These are phyloP conservation scores for Westerdykella sp. DNA, from an alignment of 2,329 filamentous ascomycete species.

Conservation along the genomic window DNA sequence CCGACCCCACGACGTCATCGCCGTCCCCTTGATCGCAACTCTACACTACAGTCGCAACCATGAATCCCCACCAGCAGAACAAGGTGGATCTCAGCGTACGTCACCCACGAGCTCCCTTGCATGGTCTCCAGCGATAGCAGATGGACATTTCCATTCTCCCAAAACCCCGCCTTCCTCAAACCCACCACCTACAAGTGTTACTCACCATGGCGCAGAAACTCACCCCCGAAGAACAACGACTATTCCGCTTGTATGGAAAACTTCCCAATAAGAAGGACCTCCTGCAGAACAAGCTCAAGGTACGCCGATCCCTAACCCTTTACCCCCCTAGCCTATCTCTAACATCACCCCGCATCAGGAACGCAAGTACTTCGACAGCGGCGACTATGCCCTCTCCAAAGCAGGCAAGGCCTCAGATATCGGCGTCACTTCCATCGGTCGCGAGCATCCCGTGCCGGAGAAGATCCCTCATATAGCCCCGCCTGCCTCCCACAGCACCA, in stretches of 20 bases:
- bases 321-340: background rate
- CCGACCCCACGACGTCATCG: conserved; percentile 7
- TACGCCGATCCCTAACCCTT: conserved; percentile 23
- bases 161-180: conserved; percentile 1
- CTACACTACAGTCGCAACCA: conserved; percentile 35
- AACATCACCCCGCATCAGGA: conserved; percentile 48
- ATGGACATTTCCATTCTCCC: background rate
- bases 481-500: conserved; percentile 44
- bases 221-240: conserved; percentile 87
- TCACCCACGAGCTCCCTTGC: conserved; percentile 26
- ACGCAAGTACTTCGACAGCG: conserved; percentile 94
- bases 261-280: conserved; percentile 93
- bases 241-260: conserved; percentile 97
- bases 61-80: conserved; percentile 98
- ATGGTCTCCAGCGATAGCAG: conserved; percentile 6
- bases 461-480: conserved; percentile 87
- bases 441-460: conserved; percentile 88
- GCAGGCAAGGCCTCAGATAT: conserved; percentile 93
- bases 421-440: conserved; percentile 88
- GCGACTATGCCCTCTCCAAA: conserved; percentile 94
- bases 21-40: conserved; percentile 4
- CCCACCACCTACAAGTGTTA: background rate
- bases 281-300: conserved; percentile 94
- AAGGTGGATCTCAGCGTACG: conserved; percentile 94
- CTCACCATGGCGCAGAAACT: conserved; percentile 59